Percentiles rank a stretch among this genome's conserved stretches.
Conservation (phyloP, 116 monocot species). For the Phalaenopsis hybrid region DNA sequence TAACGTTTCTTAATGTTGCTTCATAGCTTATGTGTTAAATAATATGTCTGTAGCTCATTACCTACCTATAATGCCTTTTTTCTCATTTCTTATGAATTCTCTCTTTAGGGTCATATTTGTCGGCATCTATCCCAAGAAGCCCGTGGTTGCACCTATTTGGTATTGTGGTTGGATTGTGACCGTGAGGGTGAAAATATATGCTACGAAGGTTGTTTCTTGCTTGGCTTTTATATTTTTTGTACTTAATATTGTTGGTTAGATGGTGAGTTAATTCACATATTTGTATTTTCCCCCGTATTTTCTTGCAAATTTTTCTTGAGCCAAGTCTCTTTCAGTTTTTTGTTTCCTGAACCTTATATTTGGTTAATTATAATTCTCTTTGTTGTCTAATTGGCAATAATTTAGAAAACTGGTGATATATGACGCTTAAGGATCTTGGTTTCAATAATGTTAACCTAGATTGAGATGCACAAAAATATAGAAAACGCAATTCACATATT, state of each 20-base stretch:
- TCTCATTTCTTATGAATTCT: background rate
- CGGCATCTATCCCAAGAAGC: slow-evolving; percentile 83
- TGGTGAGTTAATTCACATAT: background rate
- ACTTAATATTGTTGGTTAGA: background rate
- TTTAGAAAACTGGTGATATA: too few species aligned
- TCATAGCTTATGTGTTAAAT: too few species aligned
- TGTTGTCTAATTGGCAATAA: background rate
- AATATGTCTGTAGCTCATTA: too few species aligned
- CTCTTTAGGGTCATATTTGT: slow-evolving; percentile 70
- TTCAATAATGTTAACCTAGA: too few species aligned
- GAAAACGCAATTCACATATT: too few species aligned
- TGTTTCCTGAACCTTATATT: background rate
- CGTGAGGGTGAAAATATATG: slow-evolving; percentile 99
- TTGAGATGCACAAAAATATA: too few species aligned
- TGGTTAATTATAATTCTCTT: background rate
- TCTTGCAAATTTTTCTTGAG: background rate
- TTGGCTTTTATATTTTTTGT: background rate
- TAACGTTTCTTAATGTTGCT: background rate
- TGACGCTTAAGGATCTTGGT: too few species aligned
- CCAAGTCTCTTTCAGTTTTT: background rate
- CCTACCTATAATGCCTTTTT: background rate
- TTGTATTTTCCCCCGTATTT: background rate
- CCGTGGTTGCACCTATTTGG: slow-evolving; percentile 56
- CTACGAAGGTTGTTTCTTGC: slow-evolving; percentile 65
- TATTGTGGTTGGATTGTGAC: slow-evolving; percentile 96